Evolutionary conservation across 1,284 basidiomycete species (phyloP), one percentile per base, ranked within the genome.

Genomic region (Thecaphora frezii): DNA sequence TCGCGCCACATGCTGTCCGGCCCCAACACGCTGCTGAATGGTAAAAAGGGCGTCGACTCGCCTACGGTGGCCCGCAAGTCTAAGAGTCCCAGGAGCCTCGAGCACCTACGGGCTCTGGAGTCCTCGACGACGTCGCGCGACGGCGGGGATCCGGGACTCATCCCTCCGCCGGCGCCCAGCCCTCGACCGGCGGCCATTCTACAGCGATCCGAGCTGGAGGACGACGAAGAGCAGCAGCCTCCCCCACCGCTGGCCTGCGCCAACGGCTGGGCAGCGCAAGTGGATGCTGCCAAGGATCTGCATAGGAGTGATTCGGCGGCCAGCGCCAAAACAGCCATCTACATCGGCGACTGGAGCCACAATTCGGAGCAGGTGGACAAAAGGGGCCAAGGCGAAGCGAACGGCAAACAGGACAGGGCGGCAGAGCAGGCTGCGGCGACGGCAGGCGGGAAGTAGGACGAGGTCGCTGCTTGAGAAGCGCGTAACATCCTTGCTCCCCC

Each of bases 101-200:
- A 9, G 12, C 33, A 36, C 33, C 33, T 36, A 4, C 12, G 18
- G 33, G 33, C 33, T 9, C 33, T 36, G 7, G 33, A 16, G 16
- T 9, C 33, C 10, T 3, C 33, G 33, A 36, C 16, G 8, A 36
- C 3, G 12, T 30, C 28, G 38, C 38, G n/a, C 18, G 46, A 47
- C 24, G 54, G 49, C 24, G 54, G 60, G 22, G 57, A 54, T 38
- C 54, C 60, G 4, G 65, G 60, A 13, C 40, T 63, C 28, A 58
- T 67, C 2, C 65, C 60, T 3, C 65, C 65, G 9, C 65, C 65
- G 14, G 65, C 65, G 26, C 65, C 65, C 10, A 59, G 59, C 48
- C 64, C 64, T 4, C 25, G 64, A 13, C 48, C 65, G 1, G 55
- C 60, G 12, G 59, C 65, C 3, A 63, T 63, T 21, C 30, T 63